Conservation (phyloP, 1,139 yeast species). For the Blastobotrys proliferans region DNA sequence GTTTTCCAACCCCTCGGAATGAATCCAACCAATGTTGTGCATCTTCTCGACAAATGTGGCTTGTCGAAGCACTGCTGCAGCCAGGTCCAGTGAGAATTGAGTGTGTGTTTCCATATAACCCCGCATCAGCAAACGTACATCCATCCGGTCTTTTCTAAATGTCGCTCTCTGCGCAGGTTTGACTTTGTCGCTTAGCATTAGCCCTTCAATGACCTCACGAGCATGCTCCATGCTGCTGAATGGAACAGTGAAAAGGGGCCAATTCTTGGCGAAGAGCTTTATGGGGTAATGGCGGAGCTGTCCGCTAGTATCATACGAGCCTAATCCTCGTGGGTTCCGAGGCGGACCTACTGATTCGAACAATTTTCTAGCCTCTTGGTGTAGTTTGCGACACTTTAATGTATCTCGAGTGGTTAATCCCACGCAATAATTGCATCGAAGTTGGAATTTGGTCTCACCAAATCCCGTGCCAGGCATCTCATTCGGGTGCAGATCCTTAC, state of each 20-base stretch:
- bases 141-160: neutral
- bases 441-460: slow-evolving; percentile 6
- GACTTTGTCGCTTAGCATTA: no score
- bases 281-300: no score
- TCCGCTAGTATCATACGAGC: no score
- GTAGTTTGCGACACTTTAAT: slow-evolving; percentile 14
- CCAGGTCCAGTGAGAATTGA: slow-evolving; percentile 29
- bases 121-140: slow-evolving; percentile 18
- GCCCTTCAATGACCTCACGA: no score
- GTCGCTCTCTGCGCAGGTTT: no score
- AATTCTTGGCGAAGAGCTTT: no score
- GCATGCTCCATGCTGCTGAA: no score
- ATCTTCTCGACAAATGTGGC: slow-evolving; percentile 36
- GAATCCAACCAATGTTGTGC: slow-evolving; percentile 35
- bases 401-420: slow-evolving; percentile 8
- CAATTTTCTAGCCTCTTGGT: slow-evolving; percentile 13
- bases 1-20: slow-evolving; percentile 26
- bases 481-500: neutral
- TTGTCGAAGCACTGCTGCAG: slow-evolving; percentile 37
- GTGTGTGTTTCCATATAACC: slow-evolving; percentile 27
- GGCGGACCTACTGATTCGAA: no score
- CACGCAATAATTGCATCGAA: slow-evolving; percentile 10
- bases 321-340: no score
- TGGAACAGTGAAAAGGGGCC: no score
- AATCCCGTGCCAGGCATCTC: neutral